Conservation (phyloP, 495 filamentous ascomycete genomes). For the Letharia lupina region DNA sequence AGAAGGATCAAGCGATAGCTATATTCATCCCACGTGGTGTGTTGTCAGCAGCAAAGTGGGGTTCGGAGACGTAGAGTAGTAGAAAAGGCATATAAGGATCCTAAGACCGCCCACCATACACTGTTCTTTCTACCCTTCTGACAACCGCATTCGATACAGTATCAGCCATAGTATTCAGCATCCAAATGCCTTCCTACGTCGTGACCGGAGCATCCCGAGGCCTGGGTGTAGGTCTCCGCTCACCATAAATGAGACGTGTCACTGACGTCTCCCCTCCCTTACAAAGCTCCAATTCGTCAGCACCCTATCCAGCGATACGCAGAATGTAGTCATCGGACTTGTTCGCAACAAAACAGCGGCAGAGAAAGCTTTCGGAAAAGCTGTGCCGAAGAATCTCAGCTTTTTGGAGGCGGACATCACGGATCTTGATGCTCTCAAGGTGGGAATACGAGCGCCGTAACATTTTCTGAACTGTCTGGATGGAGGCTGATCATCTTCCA, state of each 20-base stretch:
- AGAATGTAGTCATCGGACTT: constrained; percentile 34
- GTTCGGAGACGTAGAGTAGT: neutral
- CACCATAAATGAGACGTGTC: neutral
- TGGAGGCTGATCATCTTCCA: neutral
- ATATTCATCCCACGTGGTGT: neutral
- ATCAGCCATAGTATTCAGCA: neutral
- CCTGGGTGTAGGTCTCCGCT: constrained; percentile 35
- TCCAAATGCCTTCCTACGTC: constrained; percentile 31
- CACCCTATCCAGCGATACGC: constrained; percentile 24
- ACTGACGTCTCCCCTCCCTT: neutral
- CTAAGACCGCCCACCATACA: neutral
- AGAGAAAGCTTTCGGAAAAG: neutral
- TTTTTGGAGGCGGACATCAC: constrained; percentile 2
- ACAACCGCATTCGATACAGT: neutral
- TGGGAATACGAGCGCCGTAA: neutral
- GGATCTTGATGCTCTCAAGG: constrained; percentile 17
- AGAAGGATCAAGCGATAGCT: too few species aligned
- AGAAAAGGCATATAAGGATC: neutral
- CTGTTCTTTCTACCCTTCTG: neutral
- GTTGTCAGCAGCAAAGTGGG: neutral
- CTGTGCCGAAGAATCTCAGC: neutral
- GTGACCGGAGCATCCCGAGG: constrained; percentile 35
- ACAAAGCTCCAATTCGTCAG: constrained; percentile 15
- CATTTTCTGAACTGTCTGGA: neutral
- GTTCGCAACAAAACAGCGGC: constrained; percentile 31